phyloP scores from a whole-genome alignment of 106 monocot species.

The Iris macrosiphon region DNA sequence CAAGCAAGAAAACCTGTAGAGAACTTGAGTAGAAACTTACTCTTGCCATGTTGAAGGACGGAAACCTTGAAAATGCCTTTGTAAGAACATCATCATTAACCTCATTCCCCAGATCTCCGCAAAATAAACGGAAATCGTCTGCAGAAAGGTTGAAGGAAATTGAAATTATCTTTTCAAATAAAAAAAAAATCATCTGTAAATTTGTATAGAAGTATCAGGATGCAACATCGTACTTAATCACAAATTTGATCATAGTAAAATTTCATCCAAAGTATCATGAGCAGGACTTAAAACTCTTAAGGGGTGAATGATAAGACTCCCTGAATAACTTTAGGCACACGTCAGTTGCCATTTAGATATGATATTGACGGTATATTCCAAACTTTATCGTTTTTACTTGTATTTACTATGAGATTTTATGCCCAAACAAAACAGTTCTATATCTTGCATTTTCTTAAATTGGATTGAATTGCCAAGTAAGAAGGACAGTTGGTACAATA shows the following conservation, averaged over 20 bases:
- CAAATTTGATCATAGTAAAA: neutral
- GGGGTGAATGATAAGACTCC: neutral
- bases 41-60: conserved; percentile 87
- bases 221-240: neutral
- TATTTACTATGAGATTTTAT: neutral
- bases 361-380: no score
- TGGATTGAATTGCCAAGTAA: no score
- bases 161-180: neutral
- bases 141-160: conserved; percentile 3
- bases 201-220: no score
- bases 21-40: conserved; percentile 28
- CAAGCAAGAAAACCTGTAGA: neutral
- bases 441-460: neutral
- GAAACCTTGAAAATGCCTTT: conserved; percentile 83
- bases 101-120: conserved; percentile 97
- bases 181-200: neutral
- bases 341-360: no score
- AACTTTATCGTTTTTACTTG: no score
- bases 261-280: neutral
- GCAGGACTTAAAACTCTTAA: neutral
- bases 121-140: conserved; percentile 92
- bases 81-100: conserved; percentile 95
- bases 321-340: neutral
- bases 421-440: neutral
- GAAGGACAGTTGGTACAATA: no score